phyloP scores from a whole-genome alignment of 2,329 filamentous ascomycete genomes.

The Xylaria multiplex region DNA sequence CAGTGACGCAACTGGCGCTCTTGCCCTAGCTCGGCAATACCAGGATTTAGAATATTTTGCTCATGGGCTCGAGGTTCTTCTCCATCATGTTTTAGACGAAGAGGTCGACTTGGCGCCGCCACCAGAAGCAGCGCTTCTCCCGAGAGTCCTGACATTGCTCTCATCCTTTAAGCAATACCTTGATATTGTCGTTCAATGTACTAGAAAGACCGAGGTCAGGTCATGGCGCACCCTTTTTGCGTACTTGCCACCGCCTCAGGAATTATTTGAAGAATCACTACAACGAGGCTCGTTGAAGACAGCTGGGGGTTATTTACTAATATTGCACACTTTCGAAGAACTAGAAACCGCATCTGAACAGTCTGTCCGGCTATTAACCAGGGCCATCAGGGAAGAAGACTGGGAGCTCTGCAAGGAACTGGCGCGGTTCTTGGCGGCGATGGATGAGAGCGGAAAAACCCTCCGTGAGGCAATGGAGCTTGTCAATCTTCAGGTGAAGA shows the following conservation, averaged over 20 bases:
- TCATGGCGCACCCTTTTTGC: conserved; percentile 95
- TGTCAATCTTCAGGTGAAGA: conserved; percentile 58
- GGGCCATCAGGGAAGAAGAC: conserved; percentile 85
- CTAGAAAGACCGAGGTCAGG: conserved; percentile 93
- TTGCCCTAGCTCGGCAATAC: conserved; percentile 85
- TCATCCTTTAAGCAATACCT: conserved; percentile 86
- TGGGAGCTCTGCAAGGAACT: conserved; percentile 97
- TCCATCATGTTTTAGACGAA: conserved; percentile 93
- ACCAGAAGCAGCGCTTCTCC: conserved; percentile 71
- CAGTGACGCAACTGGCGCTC: conserved; percentile 81
- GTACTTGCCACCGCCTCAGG: conserved; percentile 87
- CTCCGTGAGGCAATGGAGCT: conserved; percentile 76
- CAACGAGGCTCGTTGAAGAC: conserved; percentile 89
- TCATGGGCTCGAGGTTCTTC: conserved; percentile 88
- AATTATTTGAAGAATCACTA: conserved; percentile 92
- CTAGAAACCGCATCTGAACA: conserved; percentile 76
- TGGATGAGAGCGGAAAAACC: conserved; percentile 87
- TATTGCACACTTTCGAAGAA: conserved; percentile 85
- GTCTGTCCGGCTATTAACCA: conserved; percentile 80
- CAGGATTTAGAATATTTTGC: conserved; percentile 89
- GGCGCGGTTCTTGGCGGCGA: conserved; percentile 90
- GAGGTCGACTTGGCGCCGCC: conserved; percentile 80
- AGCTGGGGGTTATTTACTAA: conserved; percentile 93
- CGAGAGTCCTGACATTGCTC: conserved; percentile 69
- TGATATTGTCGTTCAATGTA: conserved; percentile 96